Evolutionary conservation across 257 asterid genomes (phyloP).

Genomic region (Forsythia viridissima): DNA sequence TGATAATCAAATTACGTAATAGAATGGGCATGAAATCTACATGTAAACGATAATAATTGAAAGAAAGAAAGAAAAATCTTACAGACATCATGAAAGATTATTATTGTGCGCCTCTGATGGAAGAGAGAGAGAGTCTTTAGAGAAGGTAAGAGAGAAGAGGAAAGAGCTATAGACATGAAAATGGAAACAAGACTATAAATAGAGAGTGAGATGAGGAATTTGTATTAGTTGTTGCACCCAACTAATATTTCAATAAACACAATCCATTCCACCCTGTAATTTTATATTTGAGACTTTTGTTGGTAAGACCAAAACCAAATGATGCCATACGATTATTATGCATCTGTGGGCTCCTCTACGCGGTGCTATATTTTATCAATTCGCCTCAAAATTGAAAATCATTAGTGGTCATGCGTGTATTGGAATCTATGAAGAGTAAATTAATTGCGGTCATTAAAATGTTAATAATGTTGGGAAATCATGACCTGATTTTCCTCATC

Average conservation of each 20-base stretch:
- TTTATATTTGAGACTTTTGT: neutral
- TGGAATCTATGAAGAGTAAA: no score
- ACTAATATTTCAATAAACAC: constrained; percentile 1
- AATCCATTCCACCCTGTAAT: neutral
- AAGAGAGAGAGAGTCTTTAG: constrained; percentile 21
- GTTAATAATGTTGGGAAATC: no score
- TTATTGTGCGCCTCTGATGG: neutral
- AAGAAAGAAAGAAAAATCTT: constrained; percentile 27
- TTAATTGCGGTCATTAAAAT: no score
- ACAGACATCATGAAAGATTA: constrained; percentile 62
- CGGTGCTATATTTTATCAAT: neutral
- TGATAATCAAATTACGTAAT: neutral
- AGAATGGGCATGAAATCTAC: neutral
- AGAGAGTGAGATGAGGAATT: constrained; percentile 4
- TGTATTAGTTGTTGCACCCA: constrained; percentile 21
- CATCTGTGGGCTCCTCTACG: neutral
- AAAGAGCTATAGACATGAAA: neutral
- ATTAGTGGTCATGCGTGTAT: no score
- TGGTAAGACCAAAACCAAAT: neutral
- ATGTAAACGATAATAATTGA: neutral
- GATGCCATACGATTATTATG: neutral
- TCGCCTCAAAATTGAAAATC: neutral
- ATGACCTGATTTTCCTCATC: no score
- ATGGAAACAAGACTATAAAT: constrained; percentile 14
- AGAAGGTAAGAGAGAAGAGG: constrained; percentile 24